A percentile compares a stretch with the other conserved stretches of the same genome.
Evolutionary conservation across 2,329 filamentous ascomycete species (phyloP).

Genomic region (Acephala macrosclerotiorum): DNA sequence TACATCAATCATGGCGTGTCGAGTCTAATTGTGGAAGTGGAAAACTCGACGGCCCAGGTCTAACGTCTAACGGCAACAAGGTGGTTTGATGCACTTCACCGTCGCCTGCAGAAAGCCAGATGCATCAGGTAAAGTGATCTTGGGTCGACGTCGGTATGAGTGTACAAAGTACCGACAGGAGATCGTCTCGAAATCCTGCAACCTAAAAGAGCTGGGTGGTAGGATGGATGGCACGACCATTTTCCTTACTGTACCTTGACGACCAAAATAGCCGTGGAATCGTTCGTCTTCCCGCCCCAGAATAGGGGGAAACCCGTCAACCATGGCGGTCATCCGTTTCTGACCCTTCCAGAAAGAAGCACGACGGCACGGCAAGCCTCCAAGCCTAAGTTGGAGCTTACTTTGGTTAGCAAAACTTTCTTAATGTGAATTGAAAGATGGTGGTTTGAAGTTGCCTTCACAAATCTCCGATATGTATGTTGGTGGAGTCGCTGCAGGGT

Average conservation of each 20-base stretch:
- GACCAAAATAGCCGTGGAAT: conserved; percentile 6
- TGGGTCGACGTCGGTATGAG: conserved; percentile 10
- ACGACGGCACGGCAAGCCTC: not conserved
- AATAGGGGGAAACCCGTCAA: not conserved
- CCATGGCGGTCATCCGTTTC: not conserved
- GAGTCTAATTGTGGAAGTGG: conserved; percentile 1
- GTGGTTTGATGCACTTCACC: not conserved
- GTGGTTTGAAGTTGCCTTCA: not conserved
- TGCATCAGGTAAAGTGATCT: conserved; percentile 12
- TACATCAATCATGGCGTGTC: not conserved
- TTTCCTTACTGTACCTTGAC: not conserved
- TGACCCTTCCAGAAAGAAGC: not conserved
- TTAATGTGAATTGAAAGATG: conserved; percentile 1
- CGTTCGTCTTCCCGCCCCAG: not conserved
- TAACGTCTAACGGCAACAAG: no score
- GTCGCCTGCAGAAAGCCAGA: conserved; percentile 7
- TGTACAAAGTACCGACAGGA: conserved; percentile 12
- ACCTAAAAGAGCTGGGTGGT: not conserved
- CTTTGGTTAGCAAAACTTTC: not conserved
- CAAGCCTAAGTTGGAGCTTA: not conserved
- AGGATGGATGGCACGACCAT: conserved; percentile 1
- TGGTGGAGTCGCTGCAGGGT: conserved; percentile 2
- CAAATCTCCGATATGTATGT: conserved; percentile 3
- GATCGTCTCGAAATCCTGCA: not conserved
- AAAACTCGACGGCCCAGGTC: not conserved